Base-by-base conservation (phyloP, 2,329 filamentous ascomycete species). In the Calonectria hawksworthii region DNA sequence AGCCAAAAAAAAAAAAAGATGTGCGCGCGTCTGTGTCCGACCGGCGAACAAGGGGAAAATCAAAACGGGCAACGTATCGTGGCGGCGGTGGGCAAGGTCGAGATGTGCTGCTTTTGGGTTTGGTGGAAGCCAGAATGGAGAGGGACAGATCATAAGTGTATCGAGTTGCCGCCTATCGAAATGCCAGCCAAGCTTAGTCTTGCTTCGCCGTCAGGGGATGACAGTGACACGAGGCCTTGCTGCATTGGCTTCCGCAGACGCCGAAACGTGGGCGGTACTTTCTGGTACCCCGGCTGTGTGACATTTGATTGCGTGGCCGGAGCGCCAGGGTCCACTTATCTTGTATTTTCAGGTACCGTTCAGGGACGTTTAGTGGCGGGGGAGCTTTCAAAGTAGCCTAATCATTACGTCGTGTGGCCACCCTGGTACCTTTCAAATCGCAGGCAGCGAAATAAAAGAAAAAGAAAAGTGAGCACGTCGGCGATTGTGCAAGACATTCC, bases 1-100 rank as follows among this genome's bases (percentile, higher is more conserved):
- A 30, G 38, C 10, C 9, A 23, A 28, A n/a, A n/a, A 36, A 41
- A 8, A 56, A 63, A 54, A 38, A 41, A 21, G 32, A 38, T 56
- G 32, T 56, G 74, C 74, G 77, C 68, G 73, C 77, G 70, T 59
- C 69, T 34, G 59, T 74, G 76, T 80, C 76, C 78, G 73, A 65
- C 78, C 74, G 64, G 79, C 73, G 76, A 80, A 76, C 78, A 73
- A 18, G 36, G 67, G 36, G 36, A 30, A 47, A 21, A 16, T 47
- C 47, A 63, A 30, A 36, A 34, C 21, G 16, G 41, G 41, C 47
- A 21, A 32, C 10, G 18, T 34, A 47, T 68, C 26, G 44, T 44
- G 41, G 61, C 16, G 30, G 38, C 59, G 61, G 30, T 52, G 50
- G 26, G 34, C 41, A 18, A 26, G n/a, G 28, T 34, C 61, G 61